Base-by-base conservation (phyloP, 345 rosid species). In the Linum trigynum region DNA sequence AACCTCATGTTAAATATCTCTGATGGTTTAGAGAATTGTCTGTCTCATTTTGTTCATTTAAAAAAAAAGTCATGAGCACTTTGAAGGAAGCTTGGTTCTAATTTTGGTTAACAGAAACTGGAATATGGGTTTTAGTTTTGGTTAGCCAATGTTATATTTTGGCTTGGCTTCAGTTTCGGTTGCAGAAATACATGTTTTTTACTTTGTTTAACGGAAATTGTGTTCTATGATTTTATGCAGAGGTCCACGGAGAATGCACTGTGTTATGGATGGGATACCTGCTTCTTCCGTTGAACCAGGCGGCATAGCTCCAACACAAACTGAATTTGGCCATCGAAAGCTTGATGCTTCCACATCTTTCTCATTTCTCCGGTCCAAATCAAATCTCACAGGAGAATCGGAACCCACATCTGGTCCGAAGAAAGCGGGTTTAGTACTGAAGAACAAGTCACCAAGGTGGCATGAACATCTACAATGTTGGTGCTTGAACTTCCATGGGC, bases 171-270 rank as follows among this genome's bases (percentile, higher is more conserved):
- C 32, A 23, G 32, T 23, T 23, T 23, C 32, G 32, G 32, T 23
- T 23, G 32, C 32, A 23, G 32, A 23, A 23, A 23, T 23, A 23
- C 32, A 23, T 23, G 32, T 23, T 23, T 23, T 23, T 23, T 23
- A 23, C 32, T 23, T 23, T 23, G 32, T 23, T 23, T 23, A 23
- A 23, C 32, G 53, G 9, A 48, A 9, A 2, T 48, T 43, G 9
- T 1, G 2, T 3, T 48, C 53, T 48, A 9, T 48, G 14, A 48
- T 5, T 48, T 48, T 55, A 41, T 17, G 39, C 74, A 74, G 78
- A 56, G 78, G 78, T 58, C 78, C 78, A 38, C 66, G 78, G 61
- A 74, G 71, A 66, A 74, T 74, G 78, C 71, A 69, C 32, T 74
- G 78, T 60, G n/a, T 62, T 61, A 70, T 74, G 74, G 78, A 74